These are phyloP conservation scores for Microstegium vimineum DNA, from an alignment of 176 grass and related monocot species.

Conservation along the genomic window DNA sequence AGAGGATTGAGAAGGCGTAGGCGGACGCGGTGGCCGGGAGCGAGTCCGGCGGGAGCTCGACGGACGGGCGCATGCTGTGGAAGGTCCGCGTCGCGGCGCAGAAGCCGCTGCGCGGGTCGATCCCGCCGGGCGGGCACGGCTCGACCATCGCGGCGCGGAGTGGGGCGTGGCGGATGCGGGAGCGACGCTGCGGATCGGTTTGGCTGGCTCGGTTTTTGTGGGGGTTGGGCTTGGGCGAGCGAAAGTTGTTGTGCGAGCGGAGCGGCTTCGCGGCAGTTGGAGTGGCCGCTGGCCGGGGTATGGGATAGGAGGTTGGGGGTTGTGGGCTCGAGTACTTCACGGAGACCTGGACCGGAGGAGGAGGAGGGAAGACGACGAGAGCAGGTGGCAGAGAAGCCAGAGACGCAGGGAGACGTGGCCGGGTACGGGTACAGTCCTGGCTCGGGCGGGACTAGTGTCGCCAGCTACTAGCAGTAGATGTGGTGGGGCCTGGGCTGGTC, in stretches of 20 bases:
- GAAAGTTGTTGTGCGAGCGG: too few species aligned
- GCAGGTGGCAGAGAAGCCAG: neutral
- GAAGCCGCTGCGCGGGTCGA: constrained; percentile 56
- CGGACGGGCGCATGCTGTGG: constrained; percentile 49
- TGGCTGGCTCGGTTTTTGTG: neutral
- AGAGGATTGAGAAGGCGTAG: constrained; percentile 46
- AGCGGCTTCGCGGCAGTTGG: neutral
- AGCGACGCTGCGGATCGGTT: neutral
- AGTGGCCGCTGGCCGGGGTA: too few species aligned
- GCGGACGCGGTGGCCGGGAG: constrained; percentile 46
- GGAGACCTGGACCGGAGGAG: too few species aligned
- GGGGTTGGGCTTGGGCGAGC: neutral
- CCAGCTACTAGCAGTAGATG: neutral
- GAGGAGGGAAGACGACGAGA: too few species aligned
- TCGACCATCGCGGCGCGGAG: constrained; percentile 4
- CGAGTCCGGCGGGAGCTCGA: constrained; percentile 32
- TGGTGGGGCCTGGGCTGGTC: neutral
- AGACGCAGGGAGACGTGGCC: neutral
- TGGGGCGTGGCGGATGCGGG: neutral
- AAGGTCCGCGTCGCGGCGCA: constrained; percentile 45
- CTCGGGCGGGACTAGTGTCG: neutral
- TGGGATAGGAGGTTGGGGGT: neutral
- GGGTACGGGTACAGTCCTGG: neutral
- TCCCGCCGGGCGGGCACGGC: neutral
- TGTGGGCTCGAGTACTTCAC: neutral